Percentiles rank a stretch among this genome's conserved stretches.
These are phyloP conservation scores for Allantophomopsis lycopodina DNA, from an alignment of 2,329 filamentous ascomycete species.

Conservation along the genomic window DNA sequence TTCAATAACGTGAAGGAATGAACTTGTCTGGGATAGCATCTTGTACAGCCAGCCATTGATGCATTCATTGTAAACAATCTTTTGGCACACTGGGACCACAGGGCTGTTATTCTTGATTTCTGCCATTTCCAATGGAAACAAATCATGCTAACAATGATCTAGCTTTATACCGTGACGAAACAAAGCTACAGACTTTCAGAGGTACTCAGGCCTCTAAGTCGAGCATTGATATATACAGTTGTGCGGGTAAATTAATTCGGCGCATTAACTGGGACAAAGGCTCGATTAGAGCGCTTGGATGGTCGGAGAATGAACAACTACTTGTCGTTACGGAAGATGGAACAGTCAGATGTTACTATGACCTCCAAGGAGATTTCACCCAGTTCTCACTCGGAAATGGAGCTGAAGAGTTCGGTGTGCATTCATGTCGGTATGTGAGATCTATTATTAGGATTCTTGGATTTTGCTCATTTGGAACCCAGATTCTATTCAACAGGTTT, in stretches of 20 bases:
- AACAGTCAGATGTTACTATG: constrained; percentile 74
- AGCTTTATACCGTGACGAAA: constrained; percentile 84
- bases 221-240: constrained; percentile 89
- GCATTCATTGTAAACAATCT: neutral
- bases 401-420: constrained; percentile 76
- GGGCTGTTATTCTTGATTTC: too few species aligned
- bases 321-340: constrained; percentile 83
- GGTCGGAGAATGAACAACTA: constrained; percentile 91
- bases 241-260: constrained; percentile 75
- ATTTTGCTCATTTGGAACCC: neutral
- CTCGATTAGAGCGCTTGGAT: constrained; percentile 75
- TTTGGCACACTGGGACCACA: too few species aligned
- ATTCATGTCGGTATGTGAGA: constrained; percentile 50
- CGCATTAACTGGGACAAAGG: constrained; percentile 87
- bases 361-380: constrained; percentile 87
- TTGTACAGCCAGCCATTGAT: too few species aligned
- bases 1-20: too few species aligned
- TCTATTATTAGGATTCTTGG: too few species aligned
- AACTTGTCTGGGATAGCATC: too few species aligned
- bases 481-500: constrained; percentile 82
- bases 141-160: constrained; percentile 2
- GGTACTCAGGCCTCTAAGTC: constrained; percentile 60
- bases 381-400: constrained; percentile 87
- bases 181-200: constrained; percentile 68
- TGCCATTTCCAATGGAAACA: too few species aligned